Evolutionary conservation across 139 green algal species (phyloP).

Genomic region (Edaphochlamys debaryana): DNA sequence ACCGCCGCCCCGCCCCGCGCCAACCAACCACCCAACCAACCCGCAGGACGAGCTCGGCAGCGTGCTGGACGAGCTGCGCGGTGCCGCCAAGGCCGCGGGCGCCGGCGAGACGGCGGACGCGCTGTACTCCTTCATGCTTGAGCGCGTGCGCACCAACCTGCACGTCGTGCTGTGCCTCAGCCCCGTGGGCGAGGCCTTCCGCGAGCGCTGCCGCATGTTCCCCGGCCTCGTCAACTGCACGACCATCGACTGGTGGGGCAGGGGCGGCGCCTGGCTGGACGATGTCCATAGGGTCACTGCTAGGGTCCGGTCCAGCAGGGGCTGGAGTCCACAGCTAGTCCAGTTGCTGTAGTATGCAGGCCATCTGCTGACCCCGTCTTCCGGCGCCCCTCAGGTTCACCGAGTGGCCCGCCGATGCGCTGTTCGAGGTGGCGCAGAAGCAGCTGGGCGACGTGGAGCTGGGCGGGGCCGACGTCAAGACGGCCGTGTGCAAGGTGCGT

Average conservation of each 20-base stretch:
- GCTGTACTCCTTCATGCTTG: slow-evolving; percentile 82
- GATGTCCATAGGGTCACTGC: no score
- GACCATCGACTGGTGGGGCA: slow-evolving; percentile 83
- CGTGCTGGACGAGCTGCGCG: slow-evolving; percentile 81
- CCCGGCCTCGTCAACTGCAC: slow-evolving; percentile 88
- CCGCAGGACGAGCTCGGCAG: slow-evolving; percentile 74
- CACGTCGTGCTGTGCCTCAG: slow-evolving; percentile 85
- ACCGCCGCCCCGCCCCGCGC: no score
- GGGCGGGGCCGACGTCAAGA: slow-evolving; percentile 66
- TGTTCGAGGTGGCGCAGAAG: slow-evolving; percentile 77
- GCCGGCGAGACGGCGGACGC: slow-evolving; percentile 71
- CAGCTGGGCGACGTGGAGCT: slow-evolving; percentile 68
- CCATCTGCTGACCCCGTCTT: no score
- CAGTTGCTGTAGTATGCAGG: no score
- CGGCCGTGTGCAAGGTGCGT: slow-evolving; percentile 69
- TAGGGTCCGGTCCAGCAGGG: no score
- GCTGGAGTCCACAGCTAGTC: no score
- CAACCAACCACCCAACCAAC: no score
- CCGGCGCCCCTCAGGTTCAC: slow-evolving; percentile 80
- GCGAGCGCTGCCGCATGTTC: slow-evolving; percentile 83
- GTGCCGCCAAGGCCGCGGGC: slow-evolving; percentile 66
- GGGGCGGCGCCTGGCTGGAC: no score
- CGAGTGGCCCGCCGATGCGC: slow-evolving; percentile 82
- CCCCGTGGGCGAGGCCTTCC: slow-evolving; percentile 82
- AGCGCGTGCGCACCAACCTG: slow-evolving; percentile 82